Evolutionary conservation across 1,284 basidiomycete species (phyloP), one percentile per base, ranked within the genome.

Genomic region (Puccinia brachypodii): DNA sequence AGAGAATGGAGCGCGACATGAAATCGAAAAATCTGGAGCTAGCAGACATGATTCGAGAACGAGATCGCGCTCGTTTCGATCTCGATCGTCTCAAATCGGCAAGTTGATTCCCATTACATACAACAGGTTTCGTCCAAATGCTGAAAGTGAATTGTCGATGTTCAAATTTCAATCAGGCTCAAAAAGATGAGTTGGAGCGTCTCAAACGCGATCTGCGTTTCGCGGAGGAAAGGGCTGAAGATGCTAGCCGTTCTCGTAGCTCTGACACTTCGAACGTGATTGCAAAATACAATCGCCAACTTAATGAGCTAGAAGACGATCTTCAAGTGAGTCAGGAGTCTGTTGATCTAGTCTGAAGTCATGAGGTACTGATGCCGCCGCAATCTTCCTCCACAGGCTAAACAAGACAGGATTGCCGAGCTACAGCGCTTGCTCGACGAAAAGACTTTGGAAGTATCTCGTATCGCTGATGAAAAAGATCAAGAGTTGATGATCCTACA

Each of bases 1-100:
- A 99, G 87, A 90, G 96, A 82, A 99, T 99, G 96, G 97, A 99
- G 87, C 90, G 96, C 50, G 97, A 99, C 87, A 89, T 98, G 85
- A 99, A 99, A 89, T 90, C 94, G 58, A 99, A 99, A 90, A 99
- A 98, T 86, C 88, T 99, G 81, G 97, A 99, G 87, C 89, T 99
- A 44, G 96, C 96, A 38, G 97, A 99, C 86, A 99, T 99, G 97
- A 93, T 99, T 84, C 91, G 96, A 76, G 97, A 99, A 87, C 91
- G 97, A 53, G 97, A 99, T 87, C 90, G 96, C 83, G 95, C 96
- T 42, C 89, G 97, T 62, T 98, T 98, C 86, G 97, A 99, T 84
- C 89, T 98, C n/a, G 97, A 99, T 87, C 90, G 97, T 56, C 90
- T 95, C 87, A 98, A 97, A 88, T 91, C 94, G 13, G 88, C 88